phyloP scores from a whole-genome alignment of 73 alveolate species.

The Chromera velia region DNA sequence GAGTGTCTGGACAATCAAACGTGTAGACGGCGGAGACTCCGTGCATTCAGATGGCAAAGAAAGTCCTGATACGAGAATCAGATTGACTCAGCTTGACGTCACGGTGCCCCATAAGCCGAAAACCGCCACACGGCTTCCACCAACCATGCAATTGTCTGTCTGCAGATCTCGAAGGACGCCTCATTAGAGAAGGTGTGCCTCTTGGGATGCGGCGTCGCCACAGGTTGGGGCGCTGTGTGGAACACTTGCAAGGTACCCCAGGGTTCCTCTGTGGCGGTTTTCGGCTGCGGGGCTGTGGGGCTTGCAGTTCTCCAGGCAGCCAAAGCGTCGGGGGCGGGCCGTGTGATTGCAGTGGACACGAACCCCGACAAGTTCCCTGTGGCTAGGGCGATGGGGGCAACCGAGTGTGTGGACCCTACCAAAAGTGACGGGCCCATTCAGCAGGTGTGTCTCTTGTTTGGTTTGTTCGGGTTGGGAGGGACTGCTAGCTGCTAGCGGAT shows the following conservation, averaged over 20 bases:
- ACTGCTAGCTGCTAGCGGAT: too few relatives aligned
- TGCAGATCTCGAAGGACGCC: too few relatives aligned
- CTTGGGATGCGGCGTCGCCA: slow-evolving; percentile 81
- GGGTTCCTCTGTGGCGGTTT: slow-evolving; percentile 73
- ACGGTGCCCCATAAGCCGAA: too few relatives aligned
- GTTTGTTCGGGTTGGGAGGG: too few relatives aligned
- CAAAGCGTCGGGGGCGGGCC: slow-evolving; percentile 58
- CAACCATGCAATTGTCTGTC: too few relatives aligned
- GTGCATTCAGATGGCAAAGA: too few relatives aligned
- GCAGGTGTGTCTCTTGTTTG: too few relatives aligned
- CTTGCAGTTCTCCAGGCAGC: slow-evolving; percentile 80
- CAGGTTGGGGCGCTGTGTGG: slow-evolving; percentile 83
- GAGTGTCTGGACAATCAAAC: too few relatives aligned
- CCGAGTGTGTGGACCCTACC: slow-evolving; percentile 70
- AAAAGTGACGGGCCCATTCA: slow-evolving; percentile 62
- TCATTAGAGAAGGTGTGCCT: slow-evolving; percentile 65
- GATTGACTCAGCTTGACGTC: too few relatives aligned
- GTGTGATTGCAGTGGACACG: slow-evolving; percentile 74
- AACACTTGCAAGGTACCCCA: slow-evolving; percentile 66
- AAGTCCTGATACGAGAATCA: too few relatives aligned
- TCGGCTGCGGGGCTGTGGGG: slow-evolving; percentile 91
- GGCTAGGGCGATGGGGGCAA: slow-evolving; percentile 80
- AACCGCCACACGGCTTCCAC: too few relatives aligned
- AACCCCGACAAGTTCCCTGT: slow-evolving; percentile 64
- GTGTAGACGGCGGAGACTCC: too few relatives aligned